Evolutionary conservation across 106 monocot genomes (phyloP).

Genomic region (Vanilla planifolia): DNA sequence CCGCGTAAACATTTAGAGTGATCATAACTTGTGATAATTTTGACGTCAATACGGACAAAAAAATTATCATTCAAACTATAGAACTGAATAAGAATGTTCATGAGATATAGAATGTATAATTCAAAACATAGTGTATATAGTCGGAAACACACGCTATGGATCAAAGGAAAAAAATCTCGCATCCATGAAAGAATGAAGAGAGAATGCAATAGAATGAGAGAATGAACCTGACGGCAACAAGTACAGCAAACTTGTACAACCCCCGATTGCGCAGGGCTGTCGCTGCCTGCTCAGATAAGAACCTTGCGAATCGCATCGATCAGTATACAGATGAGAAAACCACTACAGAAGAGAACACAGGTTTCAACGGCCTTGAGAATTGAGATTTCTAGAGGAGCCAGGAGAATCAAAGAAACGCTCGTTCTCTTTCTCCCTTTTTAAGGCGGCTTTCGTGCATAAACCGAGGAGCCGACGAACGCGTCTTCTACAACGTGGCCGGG

Average conservation of each 20-base stretch:
- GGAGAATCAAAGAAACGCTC: neutral
- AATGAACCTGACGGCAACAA: conserved; percentile 40
- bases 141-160: too few relatives aligned
- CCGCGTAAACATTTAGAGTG: too few relatives aligned
- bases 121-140: too few relatives aligned
- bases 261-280: conserved; percentile 24
- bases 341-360: neutral
- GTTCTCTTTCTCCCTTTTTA: neutral
- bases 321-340: neutral
- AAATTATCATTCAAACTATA: too few relatives aligned
- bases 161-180: too few relatives aligned
- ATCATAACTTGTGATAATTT: too few relatives aligned
- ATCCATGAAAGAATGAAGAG: too few relatives aligned
- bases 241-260: conserved; percentile 33
- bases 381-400: neutral
- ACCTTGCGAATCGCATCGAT: conserved; percentile 21
- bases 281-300: conserved; percentile 37
- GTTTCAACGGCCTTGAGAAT: neutral
- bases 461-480: too few relatives aligned
- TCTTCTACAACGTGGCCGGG: too few relatives aligned
- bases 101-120: too few relatives aligned
- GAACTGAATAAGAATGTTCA: too few relatives aligned
- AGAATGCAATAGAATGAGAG: neutral
- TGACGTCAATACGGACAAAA: too few relatives aligned
- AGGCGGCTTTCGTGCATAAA: neutral